A percentile compares a stretch with the other conserved stretches of the same genome.
Conservation (phyloP, 2,329 filamentous ascomycete species). For the Diaporthe aspalathi region DNA sequence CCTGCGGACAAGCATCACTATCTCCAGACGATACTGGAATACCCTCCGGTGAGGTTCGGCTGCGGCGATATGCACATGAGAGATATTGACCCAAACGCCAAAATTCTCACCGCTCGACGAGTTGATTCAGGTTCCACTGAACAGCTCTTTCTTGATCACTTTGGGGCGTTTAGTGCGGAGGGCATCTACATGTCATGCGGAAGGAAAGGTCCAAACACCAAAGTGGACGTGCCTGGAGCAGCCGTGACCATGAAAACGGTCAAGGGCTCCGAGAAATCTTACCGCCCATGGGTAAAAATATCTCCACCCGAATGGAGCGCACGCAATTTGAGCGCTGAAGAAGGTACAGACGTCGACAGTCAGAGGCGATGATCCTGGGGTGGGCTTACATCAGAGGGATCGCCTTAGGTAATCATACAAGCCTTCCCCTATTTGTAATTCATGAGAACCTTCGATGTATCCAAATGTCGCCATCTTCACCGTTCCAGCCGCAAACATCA, state of each 20-base stretch:
- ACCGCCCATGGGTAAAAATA: background rate
- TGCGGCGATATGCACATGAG: slow-evolving; percentile 30
- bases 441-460: background rate
- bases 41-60: slow-evolving; percentile 27
- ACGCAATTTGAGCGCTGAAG: background rate
- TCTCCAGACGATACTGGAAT: slow-evolving; percentile 29
- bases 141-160: slow-evolving; percentile 29
- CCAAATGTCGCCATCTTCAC: background rate
- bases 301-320: background rate
- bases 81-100: slow-evolving; percentile 1
- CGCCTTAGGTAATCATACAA: slow-evolving; percentile 19
- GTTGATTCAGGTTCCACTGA: background rate
- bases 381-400: background rate
- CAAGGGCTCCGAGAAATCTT: background rate
- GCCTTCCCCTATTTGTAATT: slow-evolving; percentile 9
- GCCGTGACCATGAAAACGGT: slow-evolving; percentile 1
- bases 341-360: background rate
- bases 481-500: background rate
- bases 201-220: slow-evolving; percentile 41
- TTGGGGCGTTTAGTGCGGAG: slow-evolving; percentile 38
- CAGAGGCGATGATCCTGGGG: background rate
- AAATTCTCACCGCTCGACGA: background rate
- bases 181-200: slow-evolving; percentile 26
- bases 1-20: background rate
- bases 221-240: slow-evolving; percentile 40